These are phyloP conservation scores for Fusarium sp. DNA, from an alignment of 2,329 filamentous ascomycete species.

Conservation along the genomic window DNA sequence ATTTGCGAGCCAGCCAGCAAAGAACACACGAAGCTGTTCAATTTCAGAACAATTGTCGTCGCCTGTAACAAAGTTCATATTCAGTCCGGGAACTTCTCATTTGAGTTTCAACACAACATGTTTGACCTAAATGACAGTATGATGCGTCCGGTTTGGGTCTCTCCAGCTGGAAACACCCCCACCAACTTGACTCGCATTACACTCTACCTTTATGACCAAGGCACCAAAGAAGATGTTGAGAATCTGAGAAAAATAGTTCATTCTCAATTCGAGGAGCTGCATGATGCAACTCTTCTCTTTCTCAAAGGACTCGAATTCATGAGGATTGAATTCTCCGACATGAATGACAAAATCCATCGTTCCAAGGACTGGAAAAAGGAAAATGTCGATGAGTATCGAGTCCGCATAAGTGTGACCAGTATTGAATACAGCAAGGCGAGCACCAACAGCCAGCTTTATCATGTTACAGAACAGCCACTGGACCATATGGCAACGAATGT, in stretches of 20 bases:
- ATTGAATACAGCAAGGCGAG: too few relatives aligned
- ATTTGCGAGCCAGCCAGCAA: not conserved
- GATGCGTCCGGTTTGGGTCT: not conserved
- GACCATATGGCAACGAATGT: rapidly evolving
- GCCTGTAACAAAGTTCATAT: not conserved
- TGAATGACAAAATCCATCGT: not conserved
- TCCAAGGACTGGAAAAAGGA: not conserved
- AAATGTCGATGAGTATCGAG: not conserved
- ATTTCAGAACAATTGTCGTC: not conserved
- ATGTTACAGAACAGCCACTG: not conserved
- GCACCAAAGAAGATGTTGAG: not conserved
- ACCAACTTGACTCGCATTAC: not conserved
- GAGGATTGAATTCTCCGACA: not conserved
- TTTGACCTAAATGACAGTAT: not conserved
- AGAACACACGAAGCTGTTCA: too few relatives aligned
- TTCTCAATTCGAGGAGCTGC: not conserved
- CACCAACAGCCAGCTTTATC: not conserved
- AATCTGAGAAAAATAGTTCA: not conserved
- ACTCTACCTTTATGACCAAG: not conserved
- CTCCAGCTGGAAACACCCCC: not conserved
- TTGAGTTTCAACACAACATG: not conserved
- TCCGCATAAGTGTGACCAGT: not conserved
- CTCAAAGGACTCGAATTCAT: not conserved
- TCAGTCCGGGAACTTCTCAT: not conserved
- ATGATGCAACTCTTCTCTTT: not conserved